A percentile compares a stretch with the other conserved stretches of the same genome.
Evolutionary conservation across 371 early-diverging fungal species (phyloP).

Genomic region (Parasitella parasitica): DNA sequence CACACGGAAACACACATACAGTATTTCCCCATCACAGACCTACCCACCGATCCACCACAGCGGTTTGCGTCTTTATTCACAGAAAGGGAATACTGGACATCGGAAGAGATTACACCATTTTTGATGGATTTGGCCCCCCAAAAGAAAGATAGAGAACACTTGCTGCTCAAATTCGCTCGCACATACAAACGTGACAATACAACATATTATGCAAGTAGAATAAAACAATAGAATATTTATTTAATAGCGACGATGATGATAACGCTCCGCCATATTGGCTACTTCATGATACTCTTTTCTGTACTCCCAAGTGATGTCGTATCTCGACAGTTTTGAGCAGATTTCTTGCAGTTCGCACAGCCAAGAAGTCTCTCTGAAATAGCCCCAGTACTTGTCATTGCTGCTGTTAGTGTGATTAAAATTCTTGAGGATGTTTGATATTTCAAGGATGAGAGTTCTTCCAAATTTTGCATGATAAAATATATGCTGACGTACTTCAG

Average conservation of each 20-base stretch:
- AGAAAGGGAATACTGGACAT: slow-evolving; percentile 50
- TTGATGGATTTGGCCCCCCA: slow-evolving; percentile 51
- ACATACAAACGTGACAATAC: slow-evolving; percentile 23
- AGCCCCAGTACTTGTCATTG: neutral
- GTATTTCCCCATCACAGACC: slow-evolving; percentile 47
- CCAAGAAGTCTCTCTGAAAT: slow-evolving; percentile 13
- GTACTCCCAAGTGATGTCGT: slow-evolving; percentile 45
- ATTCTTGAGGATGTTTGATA: slow-evolving; percentile 32
- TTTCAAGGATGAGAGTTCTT: slow-evolving; percentile 35
- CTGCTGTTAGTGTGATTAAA: slow-evolving; percentile 12
- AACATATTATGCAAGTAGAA: slow-evolving; percentile 38
- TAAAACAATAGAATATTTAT: slow-evolving; percentile 35
- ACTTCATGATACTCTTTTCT: slow-evolving; percentile 41
- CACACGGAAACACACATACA: slow-evolving; percentile 34
- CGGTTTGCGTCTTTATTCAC: slow-evolving; percentile 56
- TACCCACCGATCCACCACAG: slow-evolving; percentile 53
- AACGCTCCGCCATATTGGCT: slow-evolving; percentile 27
- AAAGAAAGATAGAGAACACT: slow-evolving; percentile 47
- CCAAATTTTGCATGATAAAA: slow-evolving; percentile 42
- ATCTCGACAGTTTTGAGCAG: slow-evolving; percentile 27
- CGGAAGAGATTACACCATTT: slow-evolving; percentile 53
- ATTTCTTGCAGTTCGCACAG: slow-evolving; percentile 20
- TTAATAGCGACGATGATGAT: slow-evolving; percentile 8
- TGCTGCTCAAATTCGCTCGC: slow-evolving; percentile 52
- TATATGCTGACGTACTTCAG: slow-evolving; percentile 41